Base-by-base conservation (phyloP, 164 flowering plant genomes). In the Echeveria elegans region DNA sequence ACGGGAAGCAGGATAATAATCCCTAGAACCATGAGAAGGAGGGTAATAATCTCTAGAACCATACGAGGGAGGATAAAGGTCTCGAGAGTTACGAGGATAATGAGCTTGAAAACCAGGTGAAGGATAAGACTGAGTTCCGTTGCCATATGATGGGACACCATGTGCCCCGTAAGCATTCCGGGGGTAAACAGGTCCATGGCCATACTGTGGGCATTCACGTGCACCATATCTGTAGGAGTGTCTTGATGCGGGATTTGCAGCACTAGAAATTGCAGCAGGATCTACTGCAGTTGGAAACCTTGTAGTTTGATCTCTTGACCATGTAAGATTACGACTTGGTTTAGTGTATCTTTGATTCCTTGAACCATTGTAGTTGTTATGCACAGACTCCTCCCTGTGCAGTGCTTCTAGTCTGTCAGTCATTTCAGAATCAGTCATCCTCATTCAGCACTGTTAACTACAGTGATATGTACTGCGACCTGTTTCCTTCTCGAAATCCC, bases 91-190 rank as follows among this genome's bases (percentile, higher is more conserved):
- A 43, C 15, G 31, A 56, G 61, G 61, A 28, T 56, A 11, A 28
- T 26, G 31, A 56, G 61, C 61, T 56, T 32, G 19, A 56, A 56
- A 9, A 56, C 61, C 61, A 26, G 12, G 61, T 56, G 61, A 28
- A 56, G 32, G 18, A 32, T 56, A 56, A 56, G 15, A 32, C 26
- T 56, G 61, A 28, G 18, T 3, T 32, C 61, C 61, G 8, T 56
- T 0, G 31, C 32, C 61, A 56, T 56, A 56, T 4, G 61, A 56
- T 3, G 61, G 19, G 32, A 4, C 32, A 9, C 32, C 32, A 56
- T 56, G 28, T 12, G 32, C 61, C 19, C 61, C 61, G 11, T 56
- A 29, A 2, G 3, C 61, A 56, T 15, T 11, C 4, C 14, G 32
- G 28, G 31, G 8, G 61, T 26, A 56, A 56, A 26, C 61, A 28